A percentile compares a stretch with the other conserved stretches of the same genome.
These are phyloP conservation scores for Amoebophrya sp. DNA, from an alignment of 169 alveolate species.

Conservation along the genomic window DNA sequence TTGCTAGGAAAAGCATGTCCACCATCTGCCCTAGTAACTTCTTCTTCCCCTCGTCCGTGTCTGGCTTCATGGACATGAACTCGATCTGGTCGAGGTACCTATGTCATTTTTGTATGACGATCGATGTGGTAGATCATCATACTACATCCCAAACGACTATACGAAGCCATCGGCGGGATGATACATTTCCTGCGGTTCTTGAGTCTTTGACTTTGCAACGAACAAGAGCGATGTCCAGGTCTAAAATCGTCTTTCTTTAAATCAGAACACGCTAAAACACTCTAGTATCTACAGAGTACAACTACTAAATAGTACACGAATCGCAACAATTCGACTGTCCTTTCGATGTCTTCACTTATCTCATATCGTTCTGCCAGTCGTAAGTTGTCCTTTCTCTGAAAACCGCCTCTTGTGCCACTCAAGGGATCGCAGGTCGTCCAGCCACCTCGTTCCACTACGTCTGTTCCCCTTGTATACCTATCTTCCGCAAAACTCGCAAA, in stretches of 20 bases:
- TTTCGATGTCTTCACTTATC: background rate
- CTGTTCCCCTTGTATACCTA: background rate
- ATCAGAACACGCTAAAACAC: too few species aligned
- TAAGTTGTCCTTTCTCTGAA: background rate
- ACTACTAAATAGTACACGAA: background rate
- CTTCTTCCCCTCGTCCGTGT: constrained; percentile 4
- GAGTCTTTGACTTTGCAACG: too few species aligned
- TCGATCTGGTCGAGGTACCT: constrained; percentile 17
- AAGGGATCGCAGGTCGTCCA: background rate
- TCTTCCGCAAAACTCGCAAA: background rate
- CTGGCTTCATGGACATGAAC: background rate
- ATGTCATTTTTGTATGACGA: too few species aligned
- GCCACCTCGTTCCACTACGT: background rate
- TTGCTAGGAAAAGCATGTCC: constrained; percentile 14
- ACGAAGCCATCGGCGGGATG: too few species aligned
- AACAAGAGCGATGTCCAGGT: too few species aligned
- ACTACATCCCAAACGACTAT: too few species aligned
- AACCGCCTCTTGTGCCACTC: constrained; percentile 2
- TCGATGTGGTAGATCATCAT: too few species aligned
- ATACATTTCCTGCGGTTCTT: too few species aligned
- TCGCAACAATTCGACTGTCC: background rate
- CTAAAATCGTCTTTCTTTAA: too few species aligned
- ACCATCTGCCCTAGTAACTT: background rate
- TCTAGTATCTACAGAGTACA: background rate
- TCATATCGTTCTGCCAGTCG: constrained; percentile 3